These are phyloP conservation scores for Pichia membranifaciens DNA, from an alignment of 805 yeast genomes.

Conservation along the genomic window DNA sequence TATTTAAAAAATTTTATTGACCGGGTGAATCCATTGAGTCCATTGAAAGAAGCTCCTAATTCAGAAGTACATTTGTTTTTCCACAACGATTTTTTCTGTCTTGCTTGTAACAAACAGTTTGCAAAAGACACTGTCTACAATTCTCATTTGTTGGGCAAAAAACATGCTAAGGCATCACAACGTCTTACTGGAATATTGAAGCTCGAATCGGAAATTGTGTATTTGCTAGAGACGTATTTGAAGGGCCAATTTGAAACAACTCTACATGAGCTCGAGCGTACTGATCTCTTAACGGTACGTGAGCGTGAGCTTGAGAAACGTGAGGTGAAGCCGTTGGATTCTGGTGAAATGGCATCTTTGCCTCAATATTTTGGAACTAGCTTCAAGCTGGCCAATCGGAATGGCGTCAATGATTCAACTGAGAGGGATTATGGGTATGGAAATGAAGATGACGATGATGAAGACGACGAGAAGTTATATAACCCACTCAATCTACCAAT, in stretches of 20 bases:
- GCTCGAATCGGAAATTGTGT: constrained; percentile 5
- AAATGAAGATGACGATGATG: constrained; percentile 20
- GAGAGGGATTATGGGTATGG: constrained; percentile 21
- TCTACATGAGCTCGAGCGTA: constrained; percentile 56
- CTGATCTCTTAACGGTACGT: constrained; percentile 59
- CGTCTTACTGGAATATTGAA: background rate
- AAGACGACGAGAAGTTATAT: constrained; percentile 28
- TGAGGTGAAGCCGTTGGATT: constrained; percentile 25
- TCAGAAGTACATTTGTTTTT: background rate
- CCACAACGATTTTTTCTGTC: constrained; percentile 39
- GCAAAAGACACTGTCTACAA: constrained; percentile 58
- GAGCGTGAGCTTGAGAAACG: constrained; percentile 55
- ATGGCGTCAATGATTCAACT: constrained; percentile 24
- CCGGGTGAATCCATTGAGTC: constrained; percentile 44
- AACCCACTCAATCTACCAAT: constrained; percentile 61
- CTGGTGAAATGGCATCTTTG: constrained; percentile 16
- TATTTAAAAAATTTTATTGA: constrained; percentile 48
- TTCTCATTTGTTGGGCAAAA: constrained; percentile 69
- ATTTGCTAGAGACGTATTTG: constrained; percentile 21
- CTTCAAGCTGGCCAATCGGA: background rate
- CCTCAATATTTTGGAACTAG: constrained; percentile 15
- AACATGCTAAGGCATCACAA: constrained; percentile 51
- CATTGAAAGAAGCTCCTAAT: constrained; percentile 21
- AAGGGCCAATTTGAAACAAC: constrained; percentile 43
- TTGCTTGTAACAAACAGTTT: constrained; percentile 57